Evolutionary conservation across 306 rosid genomes (phyloP).

Genomic region (Inga laurina): DNA sequence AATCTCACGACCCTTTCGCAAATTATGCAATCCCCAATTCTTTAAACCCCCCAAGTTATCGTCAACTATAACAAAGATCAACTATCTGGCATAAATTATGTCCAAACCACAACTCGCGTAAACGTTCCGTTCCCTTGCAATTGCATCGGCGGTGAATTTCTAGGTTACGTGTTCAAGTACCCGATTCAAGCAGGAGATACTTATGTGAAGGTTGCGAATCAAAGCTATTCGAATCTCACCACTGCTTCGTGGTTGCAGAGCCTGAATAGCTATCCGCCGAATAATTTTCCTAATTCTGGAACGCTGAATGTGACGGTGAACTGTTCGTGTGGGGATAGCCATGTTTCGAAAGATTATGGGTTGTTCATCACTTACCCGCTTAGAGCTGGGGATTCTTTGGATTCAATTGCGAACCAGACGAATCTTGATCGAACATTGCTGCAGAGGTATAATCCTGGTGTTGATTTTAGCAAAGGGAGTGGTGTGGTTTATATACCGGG

Average conservation of each 20-base stretch:
- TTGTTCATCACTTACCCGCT: slow-evolving; percentile 76
- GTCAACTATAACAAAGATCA: no score
- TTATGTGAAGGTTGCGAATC: slow-evolving; percentile 34
- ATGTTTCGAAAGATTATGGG: slow-evolving; percentile 57
- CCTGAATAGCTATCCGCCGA: slow-evolving; percentile 34
- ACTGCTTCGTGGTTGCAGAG: slow-evolving; percentile 45
- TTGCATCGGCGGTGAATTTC: slow-evolving; percentile 44
- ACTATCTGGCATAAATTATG: slow-evolving; percentile 27
- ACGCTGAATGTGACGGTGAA: slow-evolving; percentile 52
- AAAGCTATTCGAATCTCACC: slow-evolving; percentile 48
- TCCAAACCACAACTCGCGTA: slow-evolving; percentile 16
- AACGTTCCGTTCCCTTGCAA: slow-evolving; percentile 66
- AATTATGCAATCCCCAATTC: no score
- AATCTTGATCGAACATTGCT: slow-evolving; percentile 20
- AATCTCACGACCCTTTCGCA: no score
- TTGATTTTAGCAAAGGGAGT: slow-evolving; percentile 56
- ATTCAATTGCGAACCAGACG: slow-evolving; percentile 31
- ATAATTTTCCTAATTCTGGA: slow-evolving; percentile 33
- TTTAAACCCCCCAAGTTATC: no score
- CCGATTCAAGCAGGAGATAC: slow-evolving; percentile 18
- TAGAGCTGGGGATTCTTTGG: slow-evolving; percentile 48
- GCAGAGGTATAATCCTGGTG: slow-evolving; percentile 53
- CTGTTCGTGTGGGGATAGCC: slow-evolving; percentile 68
- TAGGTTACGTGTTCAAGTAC: slow-evolving; percentile 58
- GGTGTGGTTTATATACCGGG: slow-evolving; percentile 68